Evolutionary conservation across 176 grass and related monocot genomes (phyloP), one percentile per base, ranked within the genome.

Genomic region (Cenchrus purpureus): DNA sequence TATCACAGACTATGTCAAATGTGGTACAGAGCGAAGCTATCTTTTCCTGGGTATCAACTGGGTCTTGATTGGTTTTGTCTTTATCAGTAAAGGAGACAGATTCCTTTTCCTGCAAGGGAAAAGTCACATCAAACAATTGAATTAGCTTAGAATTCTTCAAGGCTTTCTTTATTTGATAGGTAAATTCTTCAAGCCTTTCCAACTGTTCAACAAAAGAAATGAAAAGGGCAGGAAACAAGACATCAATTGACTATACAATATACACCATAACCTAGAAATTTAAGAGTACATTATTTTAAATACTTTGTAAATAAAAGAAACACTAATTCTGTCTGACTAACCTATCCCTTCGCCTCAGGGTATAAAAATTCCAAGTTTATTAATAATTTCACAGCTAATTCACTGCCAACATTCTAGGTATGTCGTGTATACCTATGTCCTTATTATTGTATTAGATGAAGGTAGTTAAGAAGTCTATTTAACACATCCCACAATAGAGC

Each of bases 1-100:
- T 92, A 37, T 83, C 60, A 12, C 88, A 94, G 49, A 99, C 82
- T 62, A 87, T 86, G 84, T 96, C 97, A 37, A 99, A 96, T 71
- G 91, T 96, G 65, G 48, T 76, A 68, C 57, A 84, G 61, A 98
- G 81, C 67, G 85, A 93, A 85, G 63, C 71, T 77, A 86, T 66
- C 82, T 64, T 94, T 85, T 91, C 86, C 49, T 87, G 62, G 28
- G 45, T 42, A 31, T 82, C 75, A 8, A 14, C 25, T 32, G 20
- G 2, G 25, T 29, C 71, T 90, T 71, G 71, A 66, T 56, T 79
- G 44, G 60, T 78, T 48, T 71, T 84, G 28, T 34, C 48, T 84
- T 79, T 40, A 63, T 77, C 52, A 75, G 54, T 31, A 57, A 59
- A 68, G 77, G 22, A 79, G 31, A 29, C 53, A 71, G 51, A 19